A percentile compares a stretch with the other conserved stretches of the same genome.
phyloP scores from a whole-genome alignment of 108 stramenopile genomes.

The Aureococcus anophagefferens region DNA sequence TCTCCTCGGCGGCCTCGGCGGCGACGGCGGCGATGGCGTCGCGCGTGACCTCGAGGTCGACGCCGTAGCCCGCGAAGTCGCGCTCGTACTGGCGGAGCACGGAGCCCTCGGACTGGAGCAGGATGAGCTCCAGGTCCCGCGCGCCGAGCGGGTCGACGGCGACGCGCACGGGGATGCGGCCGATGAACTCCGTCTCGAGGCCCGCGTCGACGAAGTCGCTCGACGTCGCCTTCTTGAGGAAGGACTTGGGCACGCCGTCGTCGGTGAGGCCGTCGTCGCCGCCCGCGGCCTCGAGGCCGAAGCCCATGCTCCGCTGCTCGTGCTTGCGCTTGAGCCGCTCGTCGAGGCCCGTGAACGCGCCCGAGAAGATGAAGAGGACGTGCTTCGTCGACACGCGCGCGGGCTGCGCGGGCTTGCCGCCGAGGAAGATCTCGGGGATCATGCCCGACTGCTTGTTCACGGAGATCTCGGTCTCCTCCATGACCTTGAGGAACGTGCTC shows the following conservation, averaged over 20 bases:
- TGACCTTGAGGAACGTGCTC: background rate
- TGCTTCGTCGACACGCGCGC: background rate
- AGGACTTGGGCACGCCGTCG: background rate
- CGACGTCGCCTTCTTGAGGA: background rate
- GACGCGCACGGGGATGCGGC: background rate
- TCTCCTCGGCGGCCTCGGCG: background rate
- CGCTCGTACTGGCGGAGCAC: background rate
- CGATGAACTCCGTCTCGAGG: background rate
- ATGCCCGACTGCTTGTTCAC: background rate
- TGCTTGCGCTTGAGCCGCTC: background rate
- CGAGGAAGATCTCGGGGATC: background rate
- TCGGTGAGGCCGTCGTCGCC: background rate
- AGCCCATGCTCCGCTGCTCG: background rate
- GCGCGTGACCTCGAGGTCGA: background rate
- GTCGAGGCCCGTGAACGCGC: background rate
- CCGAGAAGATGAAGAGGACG: constrained; percentile 4
- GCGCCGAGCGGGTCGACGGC: background rate
- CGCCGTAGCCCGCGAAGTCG: background rate
- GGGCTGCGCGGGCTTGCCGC: background rate
- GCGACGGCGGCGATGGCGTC: background rate
- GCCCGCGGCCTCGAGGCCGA: background rate
- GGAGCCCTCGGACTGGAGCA: background rate
- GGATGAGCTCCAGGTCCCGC: background rate
- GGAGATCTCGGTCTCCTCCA: background rate
- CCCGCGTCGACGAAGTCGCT: background rate